Evolutionary conservation across 2,329 filamentous ascomycete species (phyloP).

Genomic region (Xylariales sp.): DNA sequence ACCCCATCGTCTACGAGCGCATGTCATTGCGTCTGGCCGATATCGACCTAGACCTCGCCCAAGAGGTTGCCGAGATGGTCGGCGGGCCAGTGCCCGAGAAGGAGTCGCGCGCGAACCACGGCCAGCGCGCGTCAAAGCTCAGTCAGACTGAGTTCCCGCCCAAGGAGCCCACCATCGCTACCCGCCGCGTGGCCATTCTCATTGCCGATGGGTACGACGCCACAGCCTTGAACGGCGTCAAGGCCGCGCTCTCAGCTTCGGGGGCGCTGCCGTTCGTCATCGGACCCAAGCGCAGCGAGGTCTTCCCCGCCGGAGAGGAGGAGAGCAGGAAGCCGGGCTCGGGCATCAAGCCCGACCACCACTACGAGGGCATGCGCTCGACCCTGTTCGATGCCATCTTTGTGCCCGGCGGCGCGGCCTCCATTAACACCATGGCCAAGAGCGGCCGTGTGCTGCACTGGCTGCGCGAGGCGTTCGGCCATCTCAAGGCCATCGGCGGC

Average conservation of each 20-base stretch:
- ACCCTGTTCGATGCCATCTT: slow-evolving; percentile 80
- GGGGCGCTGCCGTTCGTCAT: slow-evolving; percentile 71
- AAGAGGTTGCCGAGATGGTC: slow-evolving; percentile 64
- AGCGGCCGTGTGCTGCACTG: slow-evolving; percentile 73
- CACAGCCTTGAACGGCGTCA: slow-evolving; percentile 60
- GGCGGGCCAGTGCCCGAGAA: slow-evolving; percentile 58
- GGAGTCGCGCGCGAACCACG: slow-evolving; percentile 54
- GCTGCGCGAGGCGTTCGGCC: slow-evolving; percentile 76
- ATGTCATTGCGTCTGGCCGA: slow-evolving; percentile 65
- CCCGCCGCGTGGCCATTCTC: slow-evolving; percentile 69
- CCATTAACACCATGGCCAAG: slow-evolving; percentile 58
- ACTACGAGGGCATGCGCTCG: slow-evolving; percentile 74
- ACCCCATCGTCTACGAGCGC: slow-evolving; percentile 69
- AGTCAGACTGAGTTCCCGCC: slow-evolving; percentile 67
- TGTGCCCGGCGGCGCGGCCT: slow-evolving; percentile 66
- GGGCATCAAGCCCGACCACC: slow-evolving; percentile 66
- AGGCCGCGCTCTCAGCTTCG: slow-evolving; percentile 56
- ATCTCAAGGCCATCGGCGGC: slow-evolving; percentile 74
- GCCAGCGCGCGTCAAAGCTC: slow-evolving; percentile 61
- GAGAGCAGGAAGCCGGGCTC: slow-evolving; percentile 42
- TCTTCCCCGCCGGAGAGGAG: slow-evolving; percentile 58
- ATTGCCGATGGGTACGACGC: slow-evolving; percentile 75
- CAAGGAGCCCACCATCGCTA: slow-evolving; percentile 60
- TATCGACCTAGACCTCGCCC: slow-evolving; percentile 67
- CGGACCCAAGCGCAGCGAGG: slow-evolving; percentile 59